A percentile compares a stretch with the other conserved stretches of the same genome.
Evolutionary conservation across 495 filamentous ascomycete genomes (phyloP).

Genomic region (Talaromyces ruber): DNA sequence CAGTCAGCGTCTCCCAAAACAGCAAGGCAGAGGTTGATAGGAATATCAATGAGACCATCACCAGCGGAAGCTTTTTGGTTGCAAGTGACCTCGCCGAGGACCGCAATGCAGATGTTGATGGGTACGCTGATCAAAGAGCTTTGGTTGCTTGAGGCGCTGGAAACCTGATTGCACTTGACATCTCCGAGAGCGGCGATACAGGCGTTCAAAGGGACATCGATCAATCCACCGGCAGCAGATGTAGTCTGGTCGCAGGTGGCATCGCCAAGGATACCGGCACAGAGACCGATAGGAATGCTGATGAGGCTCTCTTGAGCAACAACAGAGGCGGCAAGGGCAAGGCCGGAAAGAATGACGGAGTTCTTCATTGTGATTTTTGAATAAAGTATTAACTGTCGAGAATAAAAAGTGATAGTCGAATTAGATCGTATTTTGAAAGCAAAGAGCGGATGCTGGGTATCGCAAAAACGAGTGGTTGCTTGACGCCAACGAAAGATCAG

Average conservation of each 20-base stretch:
- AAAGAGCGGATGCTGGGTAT: slow-evolving; percentile 18
- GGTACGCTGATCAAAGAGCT: slow-evolving; percentile 23
- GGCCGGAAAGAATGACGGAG: slow-evolving; percentile 17
- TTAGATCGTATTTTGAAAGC: neutral
- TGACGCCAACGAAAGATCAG: slow-evolving; percentile 5
- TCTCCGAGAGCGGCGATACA: slow-evolving; percentile 20
- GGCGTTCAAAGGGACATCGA: slow-evolving; percentile 20
- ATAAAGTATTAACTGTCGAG: neutral
- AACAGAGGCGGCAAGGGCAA: slow-evolving; percentile 17
- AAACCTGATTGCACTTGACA: slow-evolving; percentile 22
- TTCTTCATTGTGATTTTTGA: slow-evolving; percentile 19
- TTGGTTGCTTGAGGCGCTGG: slow-evolving; percentile 10
- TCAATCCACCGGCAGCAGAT: slow-evolving; percentile 14
- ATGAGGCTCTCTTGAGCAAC: slow-evolving; percentile 15
- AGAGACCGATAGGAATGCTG: slow-evolving; percentile 19
- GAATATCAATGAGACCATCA: slow-evolving; percentile 18
- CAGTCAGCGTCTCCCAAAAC: slow-evolving; percentile 21
- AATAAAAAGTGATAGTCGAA: neutral
- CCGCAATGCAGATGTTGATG: slow-evolving; percentile 21
- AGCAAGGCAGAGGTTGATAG: slow-evolving; percentile 21
- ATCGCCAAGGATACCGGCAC: slow-evolving; percentile 18
- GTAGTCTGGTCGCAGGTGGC: slow-evolving; percentile 16
- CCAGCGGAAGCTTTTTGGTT: slow-evolving; percentile 4
- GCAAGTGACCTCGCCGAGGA: slow-evolving; percentile 20
- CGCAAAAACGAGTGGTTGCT: slow-evolving; percentile 18